Conservation (phyloP, 805 yeast species). For the Metschnikowia similis region DNA sequence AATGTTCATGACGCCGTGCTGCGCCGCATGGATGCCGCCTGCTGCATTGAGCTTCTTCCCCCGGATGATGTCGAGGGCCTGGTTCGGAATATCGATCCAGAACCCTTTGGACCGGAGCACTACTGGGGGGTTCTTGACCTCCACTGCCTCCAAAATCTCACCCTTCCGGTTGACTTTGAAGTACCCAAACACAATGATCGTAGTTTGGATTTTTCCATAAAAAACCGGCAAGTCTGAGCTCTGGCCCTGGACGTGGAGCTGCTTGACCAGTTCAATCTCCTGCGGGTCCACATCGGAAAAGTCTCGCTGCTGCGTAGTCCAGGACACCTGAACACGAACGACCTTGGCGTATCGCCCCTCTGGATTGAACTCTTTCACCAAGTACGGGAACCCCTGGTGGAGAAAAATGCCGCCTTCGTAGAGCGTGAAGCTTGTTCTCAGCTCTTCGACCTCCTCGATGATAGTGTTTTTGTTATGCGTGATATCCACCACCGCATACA, state of each 20-base stretch:
- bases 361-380: slow-evolving; percentile 78
- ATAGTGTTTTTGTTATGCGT: slow-evolving; percentile 73
- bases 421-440: slow-evolving; percentile 82
- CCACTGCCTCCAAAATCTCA: slow-evolving; percentile 88
- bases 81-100: slow-evolving; percentile 82
- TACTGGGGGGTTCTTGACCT: slow-evolving; percentile 85
- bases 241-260: slow-evolving; percentile 39
- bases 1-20: slow-evolving; percentile 80
- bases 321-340: slow-evolving; percentile 84
- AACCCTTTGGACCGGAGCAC: slow-evolving; percentile 68
- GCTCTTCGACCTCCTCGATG: slow-evolving; percentile 85
- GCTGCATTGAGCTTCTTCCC: slow-evolving; percentile 64
- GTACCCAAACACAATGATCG: slow-evolving; percentile 83
- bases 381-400: slow-evolving; percentile 89
- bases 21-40: slow-evolving; percentile 95
- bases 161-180: slow-evolving; percentile 77
- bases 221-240: slow-evolving; percentile 52
- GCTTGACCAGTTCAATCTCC: slow-evolving; percentile 60
- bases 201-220: slow-evolving; percentile 70
- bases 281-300: slow-evolving; percentile 89
- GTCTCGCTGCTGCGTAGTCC: slow-evolving; percentile 90
- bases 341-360: slow-evolving; percentile 82
- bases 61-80: slow-evolving; percentile 56
- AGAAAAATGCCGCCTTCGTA: slow-evolving; percentile 91
- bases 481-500: slow-evolving; percentile 84